Evolutionary conservation across 805 yeast species (phyloP).

Genomic region (Cyberlindnera maclurae): DNA sequence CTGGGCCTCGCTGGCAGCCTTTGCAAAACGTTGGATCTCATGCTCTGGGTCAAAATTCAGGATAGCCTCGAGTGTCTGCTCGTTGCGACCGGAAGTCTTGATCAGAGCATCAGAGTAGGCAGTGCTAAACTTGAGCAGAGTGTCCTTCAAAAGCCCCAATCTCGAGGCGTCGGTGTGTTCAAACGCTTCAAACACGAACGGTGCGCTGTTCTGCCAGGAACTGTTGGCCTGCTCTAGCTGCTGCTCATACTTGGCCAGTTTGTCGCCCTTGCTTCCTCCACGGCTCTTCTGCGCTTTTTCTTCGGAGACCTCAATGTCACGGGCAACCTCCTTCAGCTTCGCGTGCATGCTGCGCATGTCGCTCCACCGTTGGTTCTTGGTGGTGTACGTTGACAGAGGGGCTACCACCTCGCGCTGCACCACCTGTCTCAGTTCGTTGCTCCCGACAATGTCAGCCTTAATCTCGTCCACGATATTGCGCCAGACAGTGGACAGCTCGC

Average conservation of each 20-base stretch:
- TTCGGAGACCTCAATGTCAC: slow-evolving; percentile 33
- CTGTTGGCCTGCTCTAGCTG: slow-evolving; percentile 39
- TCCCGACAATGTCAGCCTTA: slow-evolving; percentile 40
- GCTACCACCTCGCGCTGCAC: slow-evolving; percentile 49
- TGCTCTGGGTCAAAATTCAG: slow-evolving; percentile 55
- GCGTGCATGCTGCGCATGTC: slow-evolving; percentile 44
- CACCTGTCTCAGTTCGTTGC: slow-evolving; percentile 37
- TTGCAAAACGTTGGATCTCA: slow-evolving; percentile 53
- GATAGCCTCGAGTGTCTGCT: slow-evolving; percentile 57
- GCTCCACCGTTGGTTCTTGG: slow-evolving; percentile 47
- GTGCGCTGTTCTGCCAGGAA: slow-evolving; percentile 75
- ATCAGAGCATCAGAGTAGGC: slow-evolving; percentile 47
- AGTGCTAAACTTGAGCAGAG: slow-evolving; percentile 59
- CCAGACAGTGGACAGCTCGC: slow-evolving; percentile 40
- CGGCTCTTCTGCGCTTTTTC: slow-evolving; percentile 32
- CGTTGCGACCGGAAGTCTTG: slow-evolving; percentile 42
- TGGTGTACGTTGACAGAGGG: slow-evolving; percentile 46
- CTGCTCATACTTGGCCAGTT: slow-evolving; percentile 30
- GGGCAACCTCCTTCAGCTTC: slow-evolving; percentile 37
- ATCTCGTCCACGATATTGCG: slow-evolving; percentile 33
- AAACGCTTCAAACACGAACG: slow-evolving; percentile 66
- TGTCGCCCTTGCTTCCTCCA: slow-evolving; percentile 17
- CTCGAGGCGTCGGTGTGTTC: slow-evolving; percentile 65
- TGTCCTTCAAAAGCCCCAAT: slow-evolving; percentile 54
- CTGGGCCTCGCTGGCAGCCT: slow-evolving; percentile 26